A percentile compares a stretch with the other conserved stretches of the same genome.
Conservation (phyloP, 2,329 filamentous ascomycete genomes). For the Aspergillus cejpii region DNA sequence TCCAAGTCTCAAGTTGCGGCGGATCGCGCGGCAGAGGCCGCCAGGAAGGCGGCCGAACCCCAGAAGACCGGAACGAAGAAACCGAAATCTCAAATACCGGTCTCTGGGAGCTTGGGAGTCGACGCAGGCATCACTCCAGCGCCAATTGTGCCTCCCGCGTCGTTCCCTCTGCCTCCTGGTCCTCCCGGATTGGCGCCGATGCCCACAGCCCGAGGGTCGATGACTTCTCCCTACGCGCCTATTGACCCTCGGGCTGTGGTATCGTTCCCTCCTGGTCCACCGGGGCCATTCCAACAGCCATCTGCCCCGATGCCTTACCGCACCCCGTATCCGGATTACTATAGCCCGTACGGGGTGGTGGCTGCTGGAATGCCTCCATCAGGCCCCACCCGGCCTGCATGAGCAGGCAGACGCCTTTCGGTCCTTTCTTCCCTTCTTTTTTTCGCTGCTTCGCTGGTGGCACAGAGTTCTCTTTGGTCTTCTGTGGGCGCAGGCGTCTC, state of each 20-base stretch:
- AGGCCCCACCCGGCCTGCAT: constrained; percentile 17
- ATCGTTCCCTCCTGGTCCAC: constrained; percentile 15
- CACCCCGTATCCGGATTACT: constrained; percentile 22
- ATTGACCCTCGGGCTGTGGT: constrained; percentile 21
- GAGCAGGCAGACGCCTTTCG: not conserved
- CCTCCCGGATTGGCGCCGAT: constrained; percentile 16
- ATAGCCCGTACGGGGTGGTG: constrained; percentile 16
- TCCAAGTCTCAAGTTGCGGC: constrained; percentile 42
- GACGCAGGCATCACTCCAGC: constrained; percentile 19
- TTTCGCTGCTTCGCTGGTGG: constrained; percentile 12
- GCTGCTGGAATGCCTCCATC: constrained; percentile 13
- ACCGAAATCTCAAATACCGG: constrained; percentile 19
- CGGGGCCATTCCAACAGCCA: constrained; percentile 14
- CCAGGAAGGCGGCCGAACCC: constrained; percentile 21
- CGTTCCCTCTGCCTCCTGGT: constrained; percentile 13
- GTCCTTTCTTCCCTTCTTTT: constrained; percentile 3
- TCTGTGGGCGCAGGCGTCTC: constrained; percentile 25
- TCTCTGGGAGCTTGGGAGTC: constrained; percentile 16
- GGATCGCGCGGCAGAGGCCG: constrained; percentile 30
- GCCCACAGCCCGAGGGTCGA: constrained; percentile 14
- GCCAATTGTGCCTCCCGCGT: constrained; percentile 10
- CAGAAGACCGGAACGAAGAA: constrained; percentile 24
- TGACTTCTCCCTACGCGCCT: constrained; percentile 25
- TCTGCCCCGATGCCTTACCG: constrained; percentile 19
- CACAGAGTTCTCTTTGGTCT: constrained; percentile 24